Conservation (phyloP, 2,329 filamentous ascomycete species). For the Fusarium sororula region DNA sequence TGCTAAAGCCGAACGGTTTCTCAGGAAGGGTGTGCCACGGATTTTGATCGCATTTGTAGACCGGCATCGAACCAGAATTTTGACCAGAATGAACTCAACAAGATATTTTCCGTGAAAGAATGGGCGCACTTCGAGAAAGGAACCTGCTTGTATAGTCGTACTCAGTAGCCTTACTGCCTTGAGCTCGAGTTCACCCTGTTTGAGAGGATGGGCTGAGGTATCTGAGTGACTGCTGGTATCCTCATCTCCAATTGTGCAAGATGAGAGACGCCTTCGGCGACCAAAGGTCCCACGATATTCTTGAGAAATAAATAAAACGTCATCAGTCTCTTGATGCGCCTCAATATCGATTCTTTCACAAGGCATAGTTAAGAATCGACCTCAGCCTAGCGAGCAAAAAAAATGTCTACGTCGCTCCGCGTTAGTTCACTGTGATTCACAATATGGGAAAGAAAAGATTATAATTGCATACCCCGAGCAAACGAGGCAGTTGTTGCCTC, state of each 20-base stretch:
- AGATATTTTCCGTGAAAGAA: slow-evolving; percentile 34
- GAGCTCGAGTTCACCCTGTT: slow-evolving; percentile 37
- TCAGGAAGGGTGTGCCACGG: slow-evolving; percentile 51
- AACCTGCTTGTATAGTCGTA: slow-evolving; percentile 31
- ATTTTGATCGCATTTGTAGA: slow-evolving; percentile 39
- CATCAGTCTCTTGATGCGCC: slow-evolving; percentile 3
- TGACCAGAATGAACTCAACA: slow-evolving; percentile 54
- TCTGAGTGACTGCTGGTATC: slow-evolving; percentile 24
- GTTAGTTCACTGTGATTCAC: not conserved
- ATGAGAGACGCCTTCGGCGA: slow-evolving; percentile 21
- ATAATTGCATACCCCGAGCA: not conserved
- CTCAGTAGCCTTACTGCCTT: slow-evolving; percentile 16
- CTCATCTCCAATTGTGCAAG: slow-evolving; percentile 37
- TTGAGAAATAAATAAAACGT: slow-evolving; percentile 30
- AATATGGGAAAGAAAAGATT: not conserved
- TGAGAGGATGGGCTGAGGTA: slow-evolving; percentile 16
- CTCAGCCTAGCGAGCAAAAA: not conserved
- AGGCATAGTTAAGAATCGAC: slow-evolving; percentile 9
- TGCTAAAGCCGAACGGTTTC: slow-evolving; percentile 48
- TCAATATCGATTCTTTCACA: slow-evolving; percentile 5
- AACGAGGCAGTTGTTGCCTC: not conserved
- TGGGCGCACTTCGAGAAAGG: slow-evolving; percentile 44
- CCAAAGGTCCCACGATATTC: not conserved
- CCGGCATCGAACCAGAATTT: slow-evolving; percentile 49
- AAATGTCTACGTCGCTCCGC: not conserved